Evolutionary conservation across 2,329 filamentous ascomycete species (phyloP).

Genomic region (Exserohilum turcica): DNA sequence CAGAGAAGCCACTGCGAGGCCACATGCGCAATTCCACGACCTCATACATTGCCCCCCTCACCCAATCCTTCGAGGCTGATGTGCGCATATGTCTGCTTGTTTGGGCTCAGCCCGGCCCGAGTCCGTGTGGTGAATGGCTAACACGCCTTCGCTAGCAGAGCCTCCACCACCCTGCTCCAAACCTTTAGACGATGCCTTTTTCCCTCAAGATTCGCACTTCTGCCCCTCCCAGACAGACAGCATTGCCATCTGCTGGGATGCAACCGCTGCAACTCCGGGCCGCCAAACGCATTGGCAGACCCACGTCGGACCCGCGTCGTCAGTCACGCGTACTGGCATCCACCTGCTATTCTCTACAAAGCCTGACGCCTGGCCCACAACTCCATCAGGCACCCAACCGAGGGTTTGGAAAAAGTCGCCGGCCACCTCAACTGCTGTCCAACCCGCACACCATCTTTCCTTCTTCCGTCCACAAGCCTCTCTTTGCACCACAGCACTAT

Average conservation of each 20-base stretch:
- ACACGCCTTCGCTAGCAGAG: background rate
- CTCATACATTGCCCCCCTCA: background rate
- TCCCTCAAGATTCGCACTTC: background rate
- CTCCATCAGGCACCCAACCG: background rate
- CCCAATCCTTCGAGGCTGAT: background rate
- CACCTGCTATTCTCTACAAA: constrained; percentile 5
- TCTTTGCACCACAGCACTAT: constrained; percentile 2
- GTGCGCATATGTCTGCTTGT: background rate
- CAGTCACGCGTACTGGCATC: constrained; percentile 1
- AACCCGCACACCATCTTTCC: background rate
- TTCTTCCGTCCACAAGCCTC: background rate
- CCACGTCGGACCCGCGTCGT: constrained; percentile 2
- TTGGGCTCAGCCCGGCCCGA: background rate
- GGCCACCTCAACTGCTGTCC: background rate
- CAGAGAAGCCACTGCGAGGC: background rate
- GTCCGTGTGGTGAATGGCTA: background rate
- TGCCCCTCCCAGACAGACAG: background rate
- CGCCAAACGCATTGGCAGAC: constrained; percentile 1
- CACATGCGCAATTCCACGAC: background rate
- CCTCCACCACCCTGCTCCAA: background rate
- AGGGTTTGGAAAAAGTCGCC: background rate
- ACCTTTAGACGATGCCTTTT: background rate
- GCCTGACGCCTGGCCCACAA: constrained; percentile 4
- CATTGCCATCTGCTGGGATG: background rate
- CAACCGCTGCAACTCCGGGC: constrained; percentile 2